A percentile compares a stretch with the other conserved stretches of the same genome.
phyloP scores from a whole-genome alignment of 768 basidiomycete species.

The Floccularia luteovirens region DNA sequence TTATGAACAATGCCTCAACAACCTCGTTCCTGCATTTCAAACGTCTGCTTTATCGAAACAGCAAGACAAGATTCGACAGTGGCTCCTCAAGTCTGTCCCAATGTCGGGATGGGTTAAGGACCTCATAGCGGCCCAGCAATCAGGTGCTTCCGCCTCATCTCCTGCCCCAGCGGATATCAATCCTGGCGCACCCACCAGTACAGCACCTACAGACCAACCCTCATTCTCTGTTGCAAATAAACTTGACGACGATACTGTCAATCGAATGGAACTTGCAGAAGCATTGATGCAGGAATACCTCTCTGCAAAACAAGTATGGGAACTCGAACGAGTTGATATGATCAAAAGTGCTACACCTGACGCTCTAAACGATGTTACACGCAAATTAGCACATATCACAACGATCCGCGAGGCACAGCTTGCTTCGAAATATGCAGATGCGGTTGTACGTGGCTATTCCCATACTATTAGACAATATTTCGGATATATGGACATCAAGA shows the following conservation, averaged over 20 bases:
- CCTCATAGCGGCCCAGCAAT: slow-evolving; percentile 10
- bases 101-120: slow-evolving; percentile 12
- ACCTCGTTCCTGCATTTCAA: neutral
- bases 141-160: slow-evolving; percentile 1
- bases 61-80: slow-evolving; percentile 15
- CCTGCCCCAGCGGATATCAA: too few species aligned
- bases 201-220: slow-evolving; percentile 1
- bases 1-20: neutral
- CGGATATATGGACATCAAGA: slow-evolving; percentile 11
- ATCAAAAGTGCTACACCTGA: slow-evolving; percentile 11
- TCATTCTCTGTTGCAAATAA: slow-evolving; percentile 5
- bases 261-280: slow-evolving; percentile 18
- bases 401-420: slow-evolving; percentile 15
- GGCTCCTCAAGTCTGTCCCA: slow-evolving; percentile 16
- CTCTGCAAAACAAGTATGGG: slow-evolving; percentile 19
- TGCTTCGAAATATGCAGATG: slow-evolving; percentile 13
- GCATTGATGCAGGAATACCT: slow-evolving; percentile 19
- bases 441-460: slow-evolving; percentile 13
- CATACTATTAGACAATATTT: slow-evolving; percentile 13
- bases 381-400: slow-evolving; percentile 16
- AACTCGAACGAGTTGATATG: slow-evolving; percentile 16
- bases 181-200: neutral
- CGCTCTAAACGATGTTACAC: slow-evolving; percentile 13
- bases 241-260: slow-evolving; percentile 9
- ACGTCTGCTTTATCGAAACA: slow-evolving; percentile 9